Evolutionary conservation across 2,329 filamentous ascomycete genomes (phyloP), one percentile per base, ranked within the genome.

Genomic region (Alternaria alternata): DNA sequence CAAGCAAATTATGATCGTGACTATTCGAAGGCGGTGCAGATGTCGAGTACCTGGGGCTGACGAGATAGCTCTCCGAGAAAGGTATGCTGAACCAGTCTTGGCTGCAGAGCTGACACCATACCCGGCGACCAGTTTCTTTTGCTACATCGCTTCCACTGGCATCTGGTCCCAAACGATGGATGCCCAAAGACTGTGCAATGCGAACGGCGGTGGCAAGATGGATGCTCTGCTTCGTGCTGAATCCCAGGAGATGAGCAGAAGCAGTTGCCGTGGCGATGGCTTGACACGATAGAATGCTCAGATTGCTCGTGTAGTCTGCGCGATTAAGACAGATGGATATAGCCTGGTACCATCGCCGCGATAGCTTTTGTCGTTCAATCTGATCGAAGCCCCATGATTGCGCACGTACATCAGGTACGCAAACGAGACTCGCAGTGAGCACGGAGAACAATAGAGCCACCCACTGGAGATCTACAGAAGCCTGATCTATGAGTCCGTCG

Each of bases 331-430:
- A 82, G 2, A 75, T 74, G 3, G 80, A 69, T 1, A 77, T 73
- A 5, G 81, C 81, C 42, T 79, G 78, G 57, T 81, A 81, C 81
- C 81, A 83, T 26, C 76, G 72, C 62, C 76, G 75, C 1, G 80
- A 79, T 4, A 83, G 66, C 2, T 68, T 73, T 4, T 69, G 65
- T 41, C 75, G 74, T 54, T 83, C 81, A 1, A 66, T 60, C 41
- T 74, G 71, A 1, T 68, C 66, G 54, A 82, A 83, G 1, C 81
- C 81, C 81, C 81, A 83, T 5, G 56, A 24, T n/a, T 66, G 54
- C 4, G 76, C 71, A 11, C 66, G 65, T 1, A 48, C 5, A 64
- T 1, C 70, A 73, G 5, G 67, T 57, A 12, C 51, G 14, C 51
- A 53, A 1, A 7, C 39, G 2, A 53, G 28, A 42, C 51, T 53